Evolutionary conservation across 2,329 filamentous ascomycete genomes (phyloP).

Genomic region (Helotiales sp.): DNA sequence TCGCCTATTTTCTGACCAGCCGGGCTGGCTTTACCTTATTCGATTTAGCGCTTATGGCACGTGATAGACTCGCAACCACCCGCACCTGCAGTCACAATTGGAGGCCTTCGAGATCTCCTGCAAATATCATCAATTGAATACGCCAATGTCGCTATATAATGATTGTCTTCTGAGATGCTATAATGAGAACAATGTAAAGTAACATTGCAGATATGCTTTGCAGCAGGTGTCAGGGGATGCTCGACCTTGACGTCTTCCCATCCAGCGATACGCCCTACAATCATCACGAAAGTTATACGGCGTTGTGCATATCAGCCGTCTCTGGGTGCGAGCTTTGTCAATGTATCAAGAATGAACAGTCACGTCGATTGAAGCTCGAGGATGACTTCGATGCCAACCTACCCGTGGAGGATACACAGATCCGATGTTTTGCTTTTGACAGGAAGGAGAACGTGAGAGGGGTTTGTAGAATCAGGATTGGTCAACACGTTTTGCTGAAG

Average conservation of each 20-base stretch:
- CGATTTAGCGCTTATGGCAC: no score
- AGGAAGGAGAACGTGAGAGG: neutral
- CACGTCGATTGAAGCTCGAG: neutral
- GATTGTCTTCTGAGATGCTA: no score
- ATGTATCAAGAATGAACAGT: neutral
- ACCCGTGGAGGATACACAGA: neutral
- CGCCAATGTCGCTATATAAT: no score
- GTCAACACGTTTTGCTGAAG: neutral
- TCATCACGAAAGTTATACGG: neutral
- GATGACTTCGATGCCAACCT: neutral
- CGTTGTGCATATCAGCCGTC: neutral
- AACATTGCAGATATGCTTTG: neutral
- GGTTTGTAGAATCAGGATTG: neutral
- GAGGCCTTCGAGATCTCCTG: no score
- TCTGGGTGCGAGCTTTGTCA: neutral
- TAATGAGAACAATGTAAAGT: no score
- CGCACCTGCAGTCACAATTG: no score
- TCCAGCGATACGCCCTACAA: neutral
- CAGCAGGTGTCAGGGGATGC: neutral
- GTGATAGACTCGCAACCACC: no score
- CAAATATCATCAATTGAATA: no score
- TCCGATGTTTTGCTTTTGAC: neutral
- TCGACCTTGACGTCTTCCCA: neutral
- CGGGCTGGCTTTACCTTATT: no score
- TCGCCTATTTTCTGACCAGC: no score